phyloP scores from a whole-genome alignment of 2,329 filamentous ascomycete genomes.

The Ophiostoma quercus region DNA sequence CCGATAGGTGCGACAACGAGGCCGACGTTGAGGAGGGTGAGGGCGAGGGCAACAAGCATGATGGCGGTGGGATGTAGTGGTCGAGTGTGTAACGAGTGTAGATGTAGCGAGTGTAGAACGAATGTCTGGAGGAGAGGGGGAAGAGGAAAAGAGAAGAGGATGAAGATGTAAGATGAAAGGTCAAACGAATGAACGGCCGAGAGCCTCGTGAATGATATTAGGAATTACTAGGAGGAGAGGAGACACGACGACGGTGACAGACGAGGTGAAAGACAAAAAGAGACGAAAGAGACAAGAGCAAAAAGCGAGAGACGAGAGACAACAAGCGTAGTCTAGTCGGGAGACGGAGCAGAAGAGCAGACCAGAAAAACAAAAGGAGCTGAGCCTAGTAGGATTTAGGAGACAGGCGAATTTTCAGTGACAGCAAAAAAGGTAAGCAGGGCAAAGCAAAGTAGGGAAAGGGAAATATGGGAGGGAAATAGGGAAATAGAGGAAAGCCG shows the following conservation, averaged over 20 bases:
- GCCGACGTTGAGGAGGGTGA: constrained; percentile 46
- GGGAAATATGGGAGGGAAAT: not conserved
- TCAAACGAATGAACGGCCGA: constrained; percentile 7
- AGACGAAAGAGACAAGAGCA: not conserved
- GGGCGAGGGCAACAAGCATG: constrained; percentile 37
- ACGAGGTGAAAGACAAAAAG: not conserved
- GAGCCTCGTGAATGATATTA: not conserved
- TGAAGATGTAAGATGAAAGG: not conserved
- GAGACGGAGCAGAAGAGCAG: not conserved
- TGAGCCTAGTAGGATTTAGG: not conserved
- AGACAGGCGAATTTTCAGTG: constrained; percentile 3
- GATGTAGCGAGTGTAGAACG: not conserved
- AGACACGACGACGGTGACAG: constrained; percentile 4
- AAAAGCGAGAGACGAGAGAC: not conserved
- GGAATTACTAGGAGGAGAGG: not conserved
- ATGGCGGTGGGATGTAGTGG: constrained; percentile 15
- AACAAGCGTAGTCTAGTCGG: not conserved
- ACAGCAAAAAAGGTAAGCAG: not conserved
- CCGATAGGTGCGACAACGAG: constrained; percentile 40
- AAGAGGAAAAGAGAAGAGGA: not conserved
- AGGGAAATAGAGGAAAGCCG: not conserved
- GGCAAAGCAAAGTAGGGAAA: not conserved
- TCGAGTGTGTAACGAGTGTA: not conserved
- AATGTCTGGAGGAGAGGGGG: not conserved
- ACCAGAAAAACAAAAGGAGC: not conserved